phyloP scores from a whole-genome alignment of 148 eudicot genomes.

The Polygonum aviculare region DNA sequence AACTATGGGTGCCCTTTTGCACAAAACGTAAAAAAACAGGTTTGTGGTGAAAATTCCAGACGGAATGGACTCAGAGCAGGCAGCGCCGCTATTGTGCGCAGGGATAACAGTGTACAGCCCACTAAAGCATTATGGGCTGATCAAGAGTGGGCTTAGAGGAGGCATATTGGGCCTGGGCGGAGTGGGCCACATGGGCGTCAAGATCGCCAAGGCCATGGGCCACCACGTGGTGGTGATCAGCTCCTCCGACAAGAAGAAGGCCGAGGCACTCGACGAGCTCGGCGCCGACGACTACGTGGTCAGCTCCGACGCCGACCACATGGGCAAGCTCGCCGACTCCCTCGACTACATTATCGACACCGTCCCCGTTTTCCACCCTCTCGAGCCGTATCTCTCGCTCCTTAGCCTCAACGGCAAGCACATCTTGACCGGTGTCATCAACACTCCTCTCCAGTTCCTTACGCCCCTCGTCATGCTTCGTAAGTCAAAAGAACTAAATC shows the following conservation, averaged over 20 bases:
- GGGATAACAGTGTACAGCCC: conserved; percentile 96
- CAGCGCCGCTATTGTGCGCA: conserved; percentile 90
- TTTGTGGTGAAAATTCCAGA: conserved; percentile 87
- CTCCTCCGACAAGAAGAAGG: conserved; percentile 75
- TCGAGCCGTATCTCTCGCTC: conserved; percentile 62
- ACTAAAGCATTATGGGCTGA: conserved; percentile 66
- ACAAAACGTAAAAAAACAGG: not conserved
- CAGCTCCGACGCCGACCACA: conserved; percentile 40
- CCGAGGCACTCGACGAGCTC: conserved; percentile 69
- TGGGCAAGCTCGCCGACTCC: conserved; percentile 40
- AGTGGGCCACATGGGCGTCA: conserved; percentile 97
- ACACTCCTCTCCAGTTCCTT: conserved; percentile 61
- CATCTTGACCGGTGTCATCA: conserved; percentile 71
- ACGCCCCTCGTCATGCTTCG: conserved; percentile 74
- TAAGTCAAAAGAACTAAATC: conserved; percentile 19
- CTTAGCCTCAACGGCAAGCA: conserved; percentile 53
- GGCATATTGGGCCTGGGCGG: conserved; percentile 93
- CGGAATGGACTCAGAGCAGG: conserved; percentile 83
- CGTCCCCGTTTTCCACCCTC: conserved; percentile 65
- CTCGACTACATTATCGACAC: conserved; percentile 84
- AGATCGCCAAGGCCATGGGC: conserved; percentile 92
- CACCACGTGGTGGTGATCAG: conserved; percentile 85
- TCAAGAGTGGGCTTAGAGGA: conserved; percentile 59
- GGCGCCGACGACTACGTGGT: conserved; percentile 81
- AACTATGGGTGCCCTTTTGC: not conserved